Conservation (phyloP, 176 grass and related monocot species). For the Typha latifolia region DNA sequence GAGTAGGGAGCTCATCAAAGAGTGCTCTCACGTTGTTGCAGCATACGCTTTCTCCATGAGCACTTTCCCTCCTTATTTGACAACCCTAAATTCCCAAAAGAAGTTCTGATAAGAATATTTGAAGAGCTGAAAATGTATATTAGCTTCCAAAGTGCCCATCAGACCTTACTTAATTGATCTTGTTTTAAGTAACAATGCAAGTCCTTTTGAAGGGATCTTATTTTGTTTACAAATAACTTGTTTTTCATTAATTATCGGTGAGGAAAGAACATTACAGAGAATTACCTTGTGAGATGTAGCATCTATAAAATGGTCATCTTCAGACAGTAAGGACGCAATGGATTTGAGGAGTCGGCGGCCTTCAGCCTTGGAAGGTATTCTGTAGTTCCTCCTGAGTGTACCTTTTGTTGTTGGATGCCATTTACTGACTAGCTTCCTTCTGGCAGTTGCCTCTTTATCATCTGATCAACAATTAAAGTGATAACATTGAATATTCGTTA, state of each 20-base stretch:
- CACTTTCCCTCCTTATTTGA: constrained; percentile 93
- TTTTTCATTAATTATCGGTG: neutral
- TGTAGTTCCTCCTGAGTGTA: constrained; percentile 84
- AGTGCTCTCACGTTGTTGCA: constrained; percentile 93
- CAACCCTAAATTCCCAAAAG: constrained; percentile 57
- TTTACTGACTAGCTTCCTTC: constrained; percentile 72
- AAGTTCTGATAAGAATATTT: neutral
- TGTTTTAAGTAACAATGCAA: neutral
- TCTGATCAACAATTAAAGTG: constrained; percentile 22
- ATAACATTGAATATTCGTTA: neutral
- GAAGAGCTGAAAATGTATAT: neutral
- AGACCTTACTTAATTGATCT: neutral
- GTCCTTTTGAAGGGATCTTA: too few relatives aligned
- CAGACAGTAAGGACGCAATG: constrained; percentile 74
- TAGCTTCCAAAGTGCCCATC: neutral
- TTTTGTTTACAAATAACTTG: neutral
- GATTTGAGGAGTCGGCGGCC: constrained; percentile 68
- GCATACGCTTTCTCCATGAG: constrained; percentile 90
- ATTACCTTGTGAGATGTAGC: constrained; percentile 79
- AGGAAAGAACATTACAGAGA: neutral
- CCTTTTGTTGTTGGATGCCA: constrained; percentile 92
- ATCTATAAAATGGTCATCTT: constrained; percentile 96
- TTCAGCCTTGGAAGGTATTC: constrained; percentile 75
- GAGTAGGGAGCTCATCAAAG: constrained; percentile 88
- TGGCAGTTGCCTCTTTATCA: constrained; percentile 48